Percentiles rank a stretch among this genome's conserved stretches.
Conservation (phyloP, 257 asterid genomes). For the Nicotiana undulata region DNA sequence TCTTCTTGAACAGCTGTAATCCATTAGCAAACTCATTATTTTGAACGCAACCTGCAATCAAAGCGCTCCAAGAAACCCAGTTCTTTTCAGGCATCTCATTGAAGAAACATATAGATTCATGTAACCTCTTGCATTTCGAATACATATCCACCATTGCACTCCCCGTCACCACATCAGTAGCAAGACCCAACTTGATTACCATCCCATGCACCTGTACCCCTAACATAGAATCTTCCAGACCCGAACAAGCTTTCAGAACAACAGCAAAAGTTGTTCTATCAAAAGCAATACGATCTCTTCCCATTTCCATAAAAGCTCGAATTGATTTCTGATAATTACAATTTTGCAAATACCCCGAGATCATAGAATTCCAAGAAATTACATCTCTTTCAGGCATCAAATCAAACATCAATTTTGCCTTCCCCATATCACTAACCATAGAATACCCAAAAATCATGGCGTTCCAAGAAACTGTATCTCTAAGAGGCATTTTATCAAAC, state of each 20-base stretch:
- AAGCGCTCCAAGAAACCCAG: conserved; percentile 87
- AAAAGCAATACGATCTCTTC: conserved; percentile 43
- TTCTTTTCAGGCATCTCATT: conserved; percentile 54
- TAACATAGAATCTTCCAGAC: conserved; percentile 31
- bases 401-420: conserved; percentile 42
- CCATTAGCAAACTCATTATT: conserved; percentile 45
- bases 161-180: conserved; percentile 59
- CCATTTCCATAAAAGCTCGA: conserved; percentile 45
- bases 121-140: conserved; percentile 68
- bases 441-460: conserved; percentile 66
- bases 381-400: conserved; percentile 66
- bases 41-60: conserved; percentile 68
- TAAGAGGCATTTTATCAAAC: conserved; percentile 62
- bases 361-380: conserved; percentile 80
- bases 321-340: conserved; percentile 34
- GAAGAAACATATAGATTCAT: conserved; percentile 44
- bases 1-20: conserved; percentile 49
- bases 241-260: conserved; percentile 54
- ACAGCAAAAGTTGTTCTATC: conserved; percentile 71
- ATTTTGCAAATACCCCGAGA: conserved; percentile 70
- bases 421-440: conserved; percentile 24
- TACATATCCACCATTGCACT: conserved; percentile 81
- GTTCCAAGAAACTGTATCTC: conserved; percentile 67
- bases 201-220: conserved; percentile 65
- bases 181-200: conserved; percentile 51